These are phyloP conservation scores for Ceriops tagal DNA, from an alignment of 345 rosid species.

Conservation along the genomic window DNA sequence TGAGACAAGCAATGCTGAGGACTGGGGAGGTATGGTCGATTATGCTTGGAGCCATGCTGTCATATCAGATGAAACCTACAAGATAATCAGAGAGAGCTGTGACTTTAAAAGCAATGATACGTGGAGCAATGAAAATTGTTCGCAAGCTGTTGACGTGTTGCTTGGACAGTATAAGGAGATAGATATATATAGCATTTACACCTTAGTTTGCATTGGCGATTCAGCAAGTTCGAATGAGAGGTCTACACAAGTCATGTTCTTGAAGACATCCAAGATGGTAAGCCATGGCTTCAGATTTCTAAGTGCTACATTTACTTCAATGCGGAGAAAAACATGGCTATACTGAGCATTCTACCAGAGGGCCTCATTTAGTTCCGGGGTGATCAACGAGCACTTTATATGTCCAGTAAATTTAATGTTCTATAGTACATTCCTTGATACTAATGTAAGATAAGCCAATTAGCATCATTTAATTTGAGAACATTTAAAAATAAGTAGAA, in stretches of 20 bases:
- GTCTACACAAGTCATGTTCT: constrained; percentile 33
- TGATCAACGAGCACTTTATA: too few species aligned
- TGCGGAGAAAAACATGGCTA: neutral
- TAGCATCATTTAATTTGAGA: too few species aligned
- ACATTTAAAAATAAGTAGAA: too few species aligned
- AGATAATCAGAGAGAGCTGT: constrained; percentile 44
- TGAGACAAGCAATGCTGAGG: constrained; percentile 67
- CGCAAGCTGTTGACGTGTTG: constrained; percentile 51
- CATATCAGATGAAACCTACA: constrained; percentile 76
- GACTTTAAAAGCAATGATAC: constrained; percentile 56
- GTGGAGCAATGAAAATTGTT: constrained; percentile 58
- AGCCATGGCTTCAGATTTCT: neutral
- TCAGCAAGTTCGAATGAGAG: constrained; percentile 28
- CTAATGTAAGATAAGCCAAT: too few species aligned
- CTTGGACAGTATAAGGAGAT: constrained; percentile 65
- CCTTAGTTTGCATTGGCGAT: constrained; percentile 52
- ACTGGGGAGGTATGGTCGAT: constrained; percentile 81
- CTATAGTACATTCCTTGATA: too few species aligned
- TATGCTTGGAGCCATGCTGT: constrained; percentile 97
- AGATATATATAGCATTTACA: constrained; percentile 77
- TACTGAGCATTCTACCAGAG: neutral
- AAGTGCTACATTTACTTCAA: neutral
- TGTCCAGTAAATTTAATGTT: too few species aligned
- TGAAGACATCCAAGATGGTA: constrained; percentile 49
- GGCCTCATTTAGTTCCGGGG: too few species aligned